Percentiles rank a stretch among this genome's conserved stretches.
Conservation (phyloP, 768 basidiomycete species). For the Psilocybe sp. region DNA sequence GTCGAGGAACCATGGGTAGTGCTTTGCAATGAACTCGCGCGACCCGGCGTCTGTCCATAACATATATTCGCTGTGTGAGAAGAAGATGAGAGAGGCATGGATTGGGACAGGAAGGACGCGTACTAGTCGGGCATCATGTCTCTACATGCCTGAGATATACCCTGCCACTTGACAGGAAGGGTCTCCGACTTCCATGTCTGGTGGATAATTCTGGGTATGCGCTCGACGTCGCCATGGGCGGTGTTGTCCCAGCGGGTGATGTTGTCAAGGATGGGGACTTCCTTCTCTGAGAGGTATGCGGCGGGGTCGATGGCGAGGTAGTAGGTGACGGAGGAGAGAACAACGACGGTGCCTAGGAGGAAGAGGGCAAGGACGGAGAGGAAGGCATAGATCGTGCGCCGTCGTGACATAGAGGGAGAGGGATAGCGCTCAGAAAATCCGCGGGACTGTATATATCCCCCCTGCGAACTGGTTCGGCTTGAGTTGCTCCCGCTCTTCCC, state of each 20-base stretch:
- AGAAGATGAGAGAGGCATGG: conserved; percentile 7
- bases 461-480: not conserved
- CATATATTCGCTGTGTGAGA: conserved; percentile 76
- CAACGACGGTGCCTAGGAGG: conserved; percentile 84
- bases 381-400: conserved; percentile 40
- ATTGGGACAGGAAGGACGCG: conserved; percentile 29
- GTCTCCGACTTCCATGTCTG: conserved; percentile 97
- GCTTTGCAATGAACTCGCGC: conserved; percentile 81
- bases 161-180: conserved; percentile 79
- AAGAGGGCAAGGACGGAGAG: conserved; percentile 63
- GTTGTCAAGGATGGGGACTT: conserved; percentile 60
- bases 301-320: conserved; percentile 78
- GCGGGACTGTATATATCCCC: conserved; percentile 7
- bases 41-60: conserved; percentile 95
- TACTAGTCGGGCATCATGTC: conserved; percentile 97
- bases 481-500: not conserved
- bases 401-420: conserved; percentile 37
- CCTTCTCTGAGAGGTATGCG: conserved; percentile 78
- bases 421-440: conserved; percentile 4
- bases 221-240: conserved; percentile 61
- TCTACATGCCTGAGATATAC: conserved; percentile 78
- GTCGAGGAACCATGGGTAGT: conserved; percentile 91
- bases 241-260: conserved; percentile 63
- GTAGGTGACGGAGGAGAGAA: conserved; percentile 88
- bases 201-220: conserved; percentile 90